phyloP scores from a whole-genome alignment of 805 yeast species.

The Komagataella kurtzmanii region DNA sequence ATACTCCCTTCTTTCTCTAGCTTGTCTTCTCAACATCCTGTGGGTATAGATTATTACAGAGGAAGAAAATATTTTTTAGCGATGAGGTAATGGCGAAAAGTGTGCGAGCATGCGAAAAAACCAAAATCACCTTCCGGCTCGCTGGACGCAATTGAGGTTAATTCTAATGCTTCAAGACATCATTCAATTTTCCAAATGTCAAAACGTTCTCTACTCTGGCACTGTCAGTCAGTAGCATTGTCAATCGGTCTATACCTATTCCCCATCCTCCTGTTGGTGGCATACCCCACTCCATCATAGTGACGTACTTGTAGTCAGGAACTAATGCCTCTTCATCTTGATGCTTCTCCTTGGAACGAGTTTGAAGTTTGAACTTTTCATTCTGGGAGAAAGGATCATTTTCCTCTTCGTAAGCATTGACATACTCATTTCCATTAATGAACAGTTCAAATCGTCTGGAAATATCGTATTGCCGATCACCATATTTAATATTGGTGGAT shows the following conservation, averaged over 20 bases:
- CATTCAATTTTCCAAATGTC: constrained; percentile 61
- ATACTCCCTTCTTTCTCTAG: constrained; percentile 92
- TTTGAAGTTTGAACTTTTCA: constrained; percentile 50
- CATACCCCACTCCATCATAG: constrained; percentile 80
- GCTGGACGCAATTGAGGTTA: neutral
- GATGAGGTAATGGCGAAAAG: neutral
- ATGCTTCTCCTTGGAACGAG: constrained; percentile 26
- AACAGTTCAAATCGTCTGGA: constrained; percentile 79
- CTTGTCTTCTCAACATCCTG: constrained; percentile 72
- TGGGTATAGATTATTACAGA: neutral
- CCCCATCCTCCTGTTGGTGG: constrained; percentile 99
- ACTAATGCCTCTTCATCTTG: constrained; percentile 50
- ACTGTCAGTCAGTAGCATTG: constrained; percentile 60
- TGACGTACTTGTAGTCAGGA: constrained; percentile 62
- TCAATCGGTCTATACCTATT: constrained; percentile 78
- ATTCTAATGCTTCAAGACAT: constrained; percentile 48
- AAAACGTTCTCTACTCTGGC: constrained; percentile 64
- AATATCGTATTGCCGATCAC: constrained; percentile 20
- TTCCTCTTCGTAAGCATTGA: constrained; percentile 94
- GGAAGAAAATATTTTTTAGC: neutral
- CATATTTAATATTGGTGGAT: constrained; percentile 24
- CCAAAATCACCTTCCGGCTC: neutral
- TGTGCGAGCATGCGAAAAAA: no score
- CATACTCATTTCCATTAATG: constrained; percentile 66
- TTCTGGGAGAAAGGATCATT: constrained; percentile 70